Base-by-base conservation (phyloP, 2,329 filamentous ascomycete species). In the Paecilomyces variotii region DNA sequence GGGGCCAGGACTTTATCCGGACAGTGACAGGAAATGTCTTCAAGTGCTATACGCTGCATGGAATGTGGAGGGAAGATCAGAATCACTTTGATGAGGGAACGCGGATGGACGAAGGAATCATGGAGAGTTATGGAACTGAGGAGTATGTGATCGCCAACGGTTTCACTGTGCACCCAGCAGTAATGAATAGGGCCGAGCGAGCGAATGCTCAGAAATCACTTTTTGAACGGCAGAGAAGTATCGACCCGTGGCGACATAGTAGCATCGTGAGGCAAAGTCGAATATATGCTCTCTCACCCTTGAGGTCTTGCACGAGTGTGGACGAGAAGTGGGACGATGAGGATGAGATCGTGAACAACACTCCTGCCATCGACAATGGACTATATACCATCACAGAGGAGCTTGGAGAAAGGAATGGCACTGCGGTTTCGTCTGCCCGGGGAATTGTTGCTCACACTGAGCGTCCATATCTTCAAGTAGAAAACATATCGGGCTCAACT, bases 21-120 rank as follows among this genome's bases (percentile, higher is more conserved):
- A 62, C 54, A 19, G 60, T 60, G 6, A 59, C 56, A 2, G 60
- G 63, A 7, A 55, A 58, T 1, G 61, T 57, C 1, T 57, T 55
- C 56, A 69, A 67, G 19, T 65, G 62, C 25, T 70, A 69, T 35
- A 66, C 57, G 1, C 56, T 59, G 3, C 66, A 70, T 55, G 68
- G 69, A 5, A 24, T 3, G 10, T 70, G 67, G 67, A 14, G 30
- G 3, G 12, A 50, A 2, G 62, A 69, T 24, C 0, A 14, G 0
- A 12, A 24, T 0, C 57, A 61, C 1, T 11, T 3, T 1, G 53
- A 35, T 0, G 61, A 65, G 2, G 45, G 25, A 0, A 59, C 53
- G 3, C 4, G 25, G 0, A 1, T 59, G 0, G 68, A 70, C 14
- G n/a, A 50, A 19, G 65, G 64, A 0, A 39, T 53, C 2, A 3